Evolutionary conservation across 2,329 filamentous ascomycete species (phyloP), one percentile per base, ranked within the genome.

Genomic region (Lasiodiplodia hormozganensis): DNA sequence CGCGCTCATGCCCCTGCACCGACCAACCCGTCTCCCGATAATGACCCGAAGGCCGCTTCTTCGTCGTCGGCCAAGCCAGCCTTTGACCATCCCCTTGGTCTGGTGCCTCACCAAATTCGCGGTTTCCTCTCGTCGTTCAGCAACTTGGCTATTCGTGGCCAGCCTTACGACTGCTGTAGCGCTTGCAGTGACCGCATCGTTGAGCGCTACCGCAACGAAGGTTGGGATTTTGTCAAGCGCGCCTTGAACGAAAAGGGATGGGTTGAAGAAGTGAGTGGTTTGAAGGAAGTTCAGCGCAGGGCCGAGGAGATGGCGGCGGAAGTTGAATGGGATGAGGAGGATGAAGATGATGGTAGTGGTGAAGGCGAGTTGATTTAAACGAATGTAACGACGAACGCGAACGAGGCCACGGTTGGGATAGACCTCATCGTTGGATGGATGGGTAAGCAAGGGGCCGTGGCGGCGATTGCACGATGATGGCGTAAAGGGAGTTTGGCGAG

Each of bases 51-150:
- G 14, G 51, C 52, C 3, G 57, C 51, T 8, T 36, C 70, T 7
- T 38, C 36, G 11, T 25, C 64, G 21, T 67, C 73, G 1, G 71
- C 74, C 4, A 76, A 78, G 0, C 74, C 76, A 0, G 43, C 49
- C 11, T 81, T 80, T 68, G 70, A 72, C 7, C 78, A 97, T 76
- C 94, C 94, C 0, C 82, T 91, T 8, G 86, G 88, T 25, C 86
- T 91, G 16, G 87, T 96, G 0, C 92, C 93, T 1, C 93, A 96
- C 77, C 91, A 93, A 71, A 89, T 96, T 65, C 89, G 93, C 38
- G 92, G 92, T 28, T 94, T 92, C 77, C 83, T 94, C 25, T 87
- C 88, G 40, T 90, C 85, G 3, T 96, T 93, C 78, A 87, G 89
- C 74, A 94, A 91, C 71, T 84, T 94, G 69, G 84, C 90, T 47